A percentile compares a stretch with the other conserved stretches of the same genome.
phyloP scores from a whole-genome alignment of 2,329 filamentous ascomycete species.

The Hypocreales sp. region DNA sequence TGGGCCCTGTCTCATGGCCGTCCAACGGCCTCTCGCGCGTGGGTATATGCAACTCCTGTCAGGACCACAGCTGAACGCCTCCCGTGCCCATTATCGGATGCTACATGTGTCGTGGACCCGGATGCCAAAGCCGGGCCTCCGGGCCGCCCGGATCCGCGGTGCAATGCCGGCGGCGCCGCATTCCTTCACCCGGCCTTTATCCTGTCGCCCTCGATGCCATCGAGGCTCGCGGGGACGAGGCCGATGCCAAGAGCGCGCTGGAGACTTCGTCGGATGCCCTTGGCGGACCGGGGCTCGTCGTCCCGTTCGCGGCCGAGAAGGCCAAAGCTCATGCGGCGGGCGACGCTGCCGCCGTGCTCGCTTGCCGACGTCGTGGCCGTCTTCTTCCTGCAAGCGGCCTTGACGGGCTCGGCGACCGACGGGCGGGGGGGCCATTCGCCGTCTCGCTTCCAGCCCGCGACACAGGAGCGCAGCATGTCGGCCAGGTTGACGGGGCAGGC shows the following conservation, averaged over 20 bases:
- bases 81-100: too few relatives aligned
- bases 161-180: too few relatives aligned
- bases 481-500: slow-evolving; percentile 76
- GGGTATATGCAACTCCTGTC: too few relatives aligned
- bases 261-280: slow-evolving; percentile 28
- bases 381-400: slow-evolving; percentile 25
- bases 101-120: too few relatives aligned
- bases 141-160: too few relatives aligned
- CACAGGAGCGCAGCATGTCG: slow-evolving; percentile 67
- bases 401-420: slow-evolving; percentile 23
- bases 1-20: too few relatives aligned
- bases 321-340: slow-evolving; percentile 31
- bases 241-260: slow-evolving; percentile 29
- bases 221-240: slow-evolving; percentile 2
- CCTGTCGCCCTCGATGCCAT: slow-evolving; percentile 4
- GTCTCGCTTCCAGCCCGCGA: slow-evolving; percentile 83
- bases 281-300: slow-evolving; percentile 16
- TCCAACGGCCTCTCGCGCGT: too few relatives aligned
- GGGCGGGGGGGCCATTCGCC: slow-evolving; percentile 70
- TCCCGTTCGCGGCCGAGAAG: slow-evolving; percentile 26
- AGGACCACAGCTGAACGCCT: too few relatives aligned
- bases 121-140: too few relatives aligned
- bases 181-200: too few relatives aligned
- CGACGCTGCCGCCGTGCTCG: slow-evolving; percentile 13
- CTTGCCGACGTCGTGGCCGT: slow-evolving; percentile 9